Percentiles rank a stretch among this genome's conserved stretches.
These are phyloP conservation scores for Colletotrichum limetticola DNA, from an alignment of 2,329 filamentous ascomycete genomes.

Conservation along the genomic window DNA sequence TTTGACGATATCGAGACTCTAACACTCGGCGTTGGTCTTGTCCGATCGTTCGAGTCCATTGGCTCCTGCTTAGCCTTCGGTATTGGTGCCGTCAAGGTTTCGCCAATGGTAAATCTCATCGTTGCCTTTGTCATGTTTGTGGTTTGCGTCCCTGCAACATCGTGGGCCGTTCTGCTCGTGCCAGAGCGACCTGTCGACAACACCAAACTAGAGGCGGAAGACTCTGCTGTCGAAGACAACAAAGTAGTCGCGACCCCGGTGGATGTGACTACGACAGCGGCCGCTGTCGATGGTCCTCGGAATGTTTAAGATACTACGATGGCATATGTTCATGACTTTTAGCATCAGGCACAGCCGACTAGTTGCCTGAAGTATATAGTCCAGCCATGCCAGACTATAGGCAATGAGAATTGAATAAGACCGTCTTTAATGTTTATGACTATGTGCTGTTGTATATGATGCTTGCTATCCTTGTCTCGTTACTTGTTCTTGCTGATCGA, in stretches of 20 bases:
- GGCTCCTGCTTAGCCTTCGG: slow-evolving; percentile 59
- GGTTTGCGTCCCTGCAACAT: slow-evolving; percentile 51
- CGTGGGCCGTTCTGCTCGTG: slow-evolving; percentile 48
- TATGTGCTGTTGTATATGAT: too few relatives aligned
- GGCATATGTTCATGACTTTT: neutral
- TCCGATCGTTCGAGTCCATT: slow-evolving; percentile 60
- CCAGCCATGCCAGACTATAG: neutral
- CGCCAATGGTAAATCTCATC: slow-evolving; percentile 59
- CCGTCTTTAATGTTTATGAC: neutral
- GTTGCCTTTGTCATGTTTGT: slow-evolving; percentile 60
- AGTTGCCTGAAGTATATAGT: neutral
- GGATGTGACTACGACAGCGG: slow-evolving; percentile 1
- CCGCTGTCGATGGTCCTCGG: slow-evolving; percentile 4
- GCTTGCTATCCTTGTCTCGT: neutral
- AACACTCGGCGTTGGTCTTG: slow-evolving; percentile 58
- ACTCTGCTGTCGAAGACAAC: neutral
- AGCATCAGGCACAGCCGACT: neutral
- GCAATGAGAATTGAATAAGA: fast-evolving
- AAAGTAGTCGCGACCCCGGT: slow-evolving; percentile 6
- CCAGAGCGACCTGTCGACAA: slow-evolving; percentile 46
- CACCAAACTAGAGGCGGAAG: neutral
- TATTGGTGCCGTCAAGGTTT: slow-evolving; percentile 56
- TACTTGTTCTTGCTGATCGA: neutral
- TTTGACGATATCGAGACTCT: slow-evolving; percentile 62
- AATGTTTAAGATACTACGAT: neutral